Evolutionary conservation across 805 yeast species (phyloP), one percentile per base, ranked within the genome.

Genomic region (Lachancea nothofagi): DNA sequence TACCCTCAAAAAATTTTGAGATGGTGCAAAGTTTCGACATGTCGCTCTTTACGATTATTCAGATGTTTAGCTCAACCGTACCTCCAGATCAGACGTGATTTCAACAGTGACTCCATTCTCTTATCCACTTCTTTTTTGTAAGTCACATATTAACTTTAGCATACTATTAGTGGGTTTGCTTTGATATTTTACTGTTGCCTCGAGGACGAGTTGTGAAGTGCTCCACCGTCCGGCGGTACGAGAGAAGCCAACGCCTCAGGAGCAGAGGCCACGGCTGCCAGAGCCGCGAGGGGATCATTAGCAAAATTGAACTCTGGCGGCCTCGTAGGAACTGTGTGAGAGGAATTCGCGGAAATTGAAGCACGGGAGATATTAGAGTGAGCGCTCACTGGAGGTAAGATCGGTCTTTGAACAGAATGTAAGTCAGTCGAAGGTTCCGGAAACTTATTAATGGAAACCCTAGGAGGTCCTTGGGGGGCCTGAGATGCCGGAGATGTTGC

Each of bases 201-300:
- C 4, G 34, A 21, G 9, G 34, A 21, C 8, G 26, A 31, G 21
- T 20, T 17, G 4, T 31, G 24, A n/a, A n/a, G 20, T 10, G 23
- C 38, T 27, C 32, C 20, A 28, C 38, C 38, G 38, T 35, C 38
- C 32, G 29, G 31, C 32, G 38, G 38, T 21, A 35, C 22, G 20
- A 27, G 23, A 20, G 38, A 35, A 20, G 31, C 41, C 29, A 54
- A 42, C 12, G 50, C 49, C 35, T 56, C 59, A 12, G 61, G 55
- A 8, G 63, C 62, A 3, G 67, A 62, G 7, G 67, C 67, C 7
- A 62, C 54, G 1, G 67, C 67, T 2, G 67, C 67, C 10, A 62
- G 44, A 2, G 65, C 66, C 22, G 65, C 65, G 29, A 62, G 36
- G 5, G 67, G 67, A 37, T 62, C 65, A 38, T 51, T 53, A 7